Base-by-base conservation (phyloP, 768 basidiomycete species). In the Termitomyces sp. region DNA sequence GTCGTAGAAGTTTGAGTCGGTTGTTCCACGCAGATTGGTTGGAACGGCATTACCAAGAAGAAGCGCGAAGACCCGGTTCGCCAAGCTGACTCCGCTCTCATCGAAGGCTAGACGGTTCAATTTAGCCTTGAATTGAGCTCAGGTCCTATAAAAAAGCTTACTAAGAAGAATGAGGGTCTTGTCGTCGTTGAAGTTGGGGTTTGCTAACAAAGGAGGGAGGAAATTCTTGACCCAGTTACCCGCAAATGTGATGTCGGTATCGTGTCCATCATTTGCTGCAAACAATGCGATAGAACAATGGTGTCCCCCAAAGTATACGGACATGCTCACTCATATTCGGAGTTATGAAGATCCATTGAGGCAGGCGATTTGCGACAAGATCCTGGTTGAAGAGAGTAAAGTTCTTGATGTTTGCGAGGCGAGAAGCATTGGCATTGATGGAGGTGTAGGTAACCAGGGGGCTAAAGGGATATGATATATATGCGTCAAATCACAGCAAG, bases 331-430 rank as follows among this genome's bases (percentile, higher is more conserved):
- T 44, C 43, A 83, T 70, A 65, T 87, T 87, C 9, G 86, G 86
- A 1, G 86, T 86, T 56, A 87, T 71, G 60, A 82, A 86, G 10
- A 73, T 59, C 82, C 84, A 87, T 54, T 86, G 85, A 18, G 84
- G 78, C 43, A 87, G 67, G 1, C 70, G 71, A 45, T 76, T 68
- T 9, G 76, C 75, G 18, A 74, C 75, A n/a, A 85, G 68, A 60
- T 87, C 86, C 36, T 73, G 70, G 5, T 79, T 78, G 61, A 87
- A 84, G 65, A 86, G 76, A 56, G 86, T 86, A 65, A 85, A 87
- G 66, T 83, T 86, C 35, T 85, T 76, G 46, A 79, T 74, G 22
- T 77, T 75, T 11, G 63, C 61, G 11, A 71, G 68, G 44, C 85
- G 81, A 0, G 67, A 62, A 1, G 74, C 57, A 20, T 76, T 74